phyloP scores from a whole-genome alignment of 306 rosid species.

The Medicago ruthenica region DNA sequence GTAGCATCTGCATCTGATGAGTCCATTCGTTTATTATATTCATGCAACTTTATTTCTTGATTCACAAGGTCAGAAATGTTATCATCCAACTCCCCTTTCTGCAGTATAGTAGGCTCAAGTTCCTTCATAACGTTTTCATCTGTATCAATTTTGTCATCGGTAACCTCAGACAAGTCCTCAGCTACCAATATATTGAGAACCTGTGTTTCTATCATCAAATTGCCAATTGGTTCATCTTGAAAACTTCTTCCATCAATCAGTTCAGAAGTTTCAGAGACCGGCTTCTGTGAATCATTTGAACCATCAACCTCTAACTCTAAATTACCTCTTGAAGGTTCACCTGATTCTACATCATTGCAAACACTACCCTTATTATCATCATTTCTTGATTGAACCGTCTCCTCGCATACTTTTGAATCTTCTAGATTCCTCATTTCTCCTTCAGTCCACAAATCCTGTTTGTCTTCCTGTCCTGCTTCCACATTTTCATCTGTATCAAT shows the following conservation, averaged over 20 bases:
- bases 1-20: slow-evolving; percentile 25
- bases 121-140: not conserved
- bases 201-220: not conserved
- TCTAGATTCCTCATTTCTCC: slow-evolving; percentile 11
- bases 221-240: slow-evolving; percentile 33
- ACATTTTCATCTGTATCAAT: slow-evolving; percentile 11
- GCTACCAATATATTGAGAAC: not conserved
- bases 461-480: slow-evolving; percentile 3
- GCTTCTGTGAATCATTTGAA: not conserved
- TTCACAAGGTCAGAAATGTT: slow-evolving; percentile 8
- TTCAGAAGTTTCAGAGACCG: slow-evolving; percentile 40
- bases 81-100: slow-evolving; percentile 20
- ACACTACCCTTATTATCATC: slow-evolving; percentile 15
- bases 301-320: slow-evolving; percentile 26
- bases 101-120: not conserved
- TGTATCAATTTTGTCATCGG: not conserved
- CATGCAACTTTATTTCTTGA: slow-evolving; percentile 30
- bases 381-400: slow-evolving; percentile 26
- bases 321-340: slow-evolving; percentile 15
- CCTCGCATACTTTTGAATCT: not conserved
- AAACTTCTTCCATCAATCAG: slow-evolving; percentile 5
- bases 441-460: not conserved
- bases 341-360: slow-evolving; percentile 23
- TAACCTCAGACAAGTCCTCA: slow-evolving; percentile 35
- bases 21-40: slow-evolving; percentile 16